These are phyloP conservation scores for Ceratocystis lukuohia DNA, from an alignment of 2,329 filamentous ascomycete species.

Conservation along the genomic window DNA sequence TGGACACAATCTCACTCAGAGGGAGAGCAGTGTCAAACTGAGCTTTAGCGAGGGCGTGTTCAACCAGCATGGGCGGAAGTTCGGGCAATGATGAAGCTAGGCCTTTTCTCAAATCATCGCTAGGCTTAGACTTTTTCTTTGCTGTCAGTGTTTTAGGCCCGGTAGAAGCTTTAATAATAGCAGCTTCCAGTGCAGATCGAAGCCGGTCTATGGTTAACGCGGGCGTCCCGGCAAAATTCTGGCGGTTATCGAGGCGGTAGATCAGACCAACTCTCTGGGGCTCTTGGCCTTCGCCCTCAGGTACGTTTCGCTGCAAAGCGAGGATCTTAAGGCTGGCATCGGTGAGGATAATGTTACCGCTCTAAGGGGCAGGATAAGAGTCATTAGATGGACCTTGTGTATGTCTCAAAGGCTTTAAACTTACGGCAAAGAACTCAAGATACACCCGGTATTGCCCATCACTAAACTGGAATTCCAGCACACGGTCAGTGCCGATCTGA, in stretches of 20 bases:
- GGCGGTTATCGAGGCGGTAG: conserved; percentile 69
- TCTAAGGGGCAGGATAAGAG: conserved; percentile 26
- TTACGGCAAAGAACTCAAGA: conserved; percentile 79
- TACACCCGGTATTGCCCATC: conserved; percentile 81
- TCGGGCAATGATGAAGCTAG: conserved; percentile 77
- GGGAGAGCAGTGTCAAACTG: conserved; percentile 56
- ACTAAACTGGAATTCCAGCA: conserved; percentile 85
- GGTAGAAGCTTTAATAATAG: conserved; percentile 41
- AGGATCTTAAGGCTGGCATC: conserved; percentile 73
- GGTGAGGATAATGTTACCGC: conserved; percentile 87
- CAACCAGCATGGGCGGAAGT: conserved; percentile 72
- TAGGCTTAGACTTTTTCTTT: conserved; percentile 56
- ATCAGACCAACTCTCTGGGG: conserved; percentile 61
- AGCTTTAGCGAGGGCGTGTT: conserved; percentile 63
- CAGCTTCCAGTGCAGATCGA: conserved; percentile 52
- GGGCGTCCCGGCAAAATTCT: conserved; percentile 69
- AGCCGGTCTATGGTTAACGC: conserved; percentile 61
- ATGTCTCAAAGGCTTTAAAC: conserved; percentile 8
- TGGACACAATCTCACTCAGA: conserved; percentile 55
- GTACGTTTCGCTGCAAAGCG: conserved; percentile 64
- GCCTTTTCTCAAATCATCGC: conserved; percentile 64
- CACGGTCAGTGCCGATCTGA: conserved; percentile 84
- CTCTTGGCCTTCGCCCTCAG: conserved; percentile 72
- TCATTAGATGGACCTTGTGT: background rate
- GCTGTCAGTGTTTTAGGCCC: conserved; percentile 26